Conservation (phyloP, 192 early-diverging fungal species). For the Gaertneriomyces sp. region DNA sequence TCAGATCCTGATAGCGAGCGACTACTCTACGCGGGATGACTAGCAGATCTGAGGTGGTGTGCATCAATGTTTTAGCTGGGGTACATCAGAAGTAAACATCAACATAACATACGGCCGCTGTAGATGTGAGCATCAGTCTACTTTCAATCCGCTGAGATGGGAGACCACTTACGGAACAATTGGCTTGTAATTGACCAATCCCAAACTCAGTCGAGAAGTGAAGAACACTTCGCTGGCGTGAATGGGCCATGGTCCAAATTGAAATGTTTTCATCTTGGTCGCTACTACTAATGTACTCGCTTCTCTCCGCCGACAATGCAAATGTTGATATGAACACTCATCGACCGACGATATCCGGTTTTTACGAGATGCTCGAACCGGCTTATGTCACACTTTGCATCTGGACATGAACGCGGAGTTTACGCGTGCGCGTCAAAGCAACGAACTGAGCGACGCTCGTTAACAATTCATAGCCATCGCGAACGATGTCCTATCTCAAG, state of each 20-base stretch:
- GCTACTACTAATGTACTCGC: too few species aligned
- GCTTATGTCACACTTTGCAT: too few species aligned
- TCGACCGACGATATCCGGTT: too few species aligned
- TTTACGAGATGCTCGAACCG: too few species aligned
- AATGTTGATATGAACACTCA: too few species aligned
- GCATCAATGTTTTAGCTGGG: background rate
- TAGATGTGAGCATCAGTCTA: background rate
- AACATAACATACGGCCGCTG: background rate
- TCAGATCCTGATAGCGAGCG: conserved; percentile 71
- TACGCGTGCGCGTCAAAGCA: too few species aligned
- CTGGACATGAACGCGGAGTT: too few species aligned
- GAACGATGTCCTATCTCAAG: conserved; percentile 37
- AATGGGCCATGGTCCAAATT: conserved; percentile 75
- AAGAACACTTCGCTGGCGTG: conserved; percentile 72
- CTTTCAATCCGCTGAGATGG: background rate
- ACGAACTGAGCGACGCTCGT: background rate
- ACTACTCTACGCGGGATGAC: conserved; percentile 67
- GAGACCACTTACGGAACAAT: conserved; percentile 62
- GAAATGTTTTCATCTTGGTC: conserved; percentile 30
- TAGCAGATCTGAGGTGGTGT: conserved; percentile 66
- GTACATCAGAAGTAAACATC: background rate
- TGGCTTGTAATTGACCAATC: conserved; percentile 92
- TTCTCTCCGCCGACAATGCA: too few species aligned
- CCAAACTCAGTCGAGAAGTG: conserved; percentile 64
- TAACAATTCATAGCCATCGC: background rate